These are phyloP conservation scores for Hypholoma sublateritium DNA, from an alignment of 768 basidiomycete species.

Conservation along the genomic window DNA sequence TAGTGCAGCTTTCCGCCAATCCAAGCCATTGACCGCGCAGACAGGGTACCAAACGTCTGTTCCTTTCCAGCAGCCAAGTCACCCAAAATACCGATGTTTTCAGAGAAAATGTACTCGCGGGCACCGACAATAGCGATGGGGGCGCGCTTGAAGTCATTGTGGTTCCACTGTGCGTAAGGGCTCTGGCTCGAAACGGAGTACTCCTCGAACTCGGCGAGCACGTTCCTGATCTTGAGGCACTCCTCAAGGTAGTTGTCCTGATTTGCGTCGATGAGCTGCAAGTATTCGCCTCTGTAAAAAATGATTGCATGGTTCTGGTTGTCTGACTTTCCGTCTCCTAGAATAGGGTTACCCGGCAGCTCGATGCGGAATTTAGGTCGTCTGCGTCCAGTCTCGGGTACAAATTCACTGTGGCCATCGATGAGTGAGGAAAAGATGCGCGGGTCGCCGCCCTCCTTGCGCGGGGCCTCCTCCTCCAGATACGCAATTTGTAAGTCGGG, in stretches of 20 bases:
- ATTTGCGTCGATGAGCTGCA: constrained; percentile 99
- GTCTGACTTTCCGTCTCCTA: constrained; percentile 98
- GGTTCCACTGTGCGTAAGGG: constrained; percentile 89
- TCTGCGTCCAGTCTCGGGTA: constrained; percentile 83
- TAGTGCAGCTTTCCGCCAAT: constrained; percentile 99
- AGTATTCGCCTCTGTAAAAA: constrained; percentile 98
- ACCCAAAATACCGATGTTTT: constrained; percentile 98
- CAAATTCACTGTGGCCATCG: constrained; percentile 96
- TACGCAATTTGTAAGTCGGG: constrained; percentile 99
- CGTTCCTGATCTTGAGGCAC: constrained; percentile 97
- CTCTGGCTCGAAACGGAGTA: constrained; percentile 81
- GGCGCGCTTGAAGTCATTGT: constrained; percentile 82
- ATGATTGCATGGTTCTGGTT: constrained; percentile 99
- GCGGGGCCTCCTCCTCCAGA: constrained; percentile 91
- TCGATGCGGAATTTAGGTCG: constrained; percentile 98
- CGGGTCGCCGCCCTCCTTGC: constrained; percentile 94
- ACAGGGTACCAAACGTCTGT: constrained; percentile 97
- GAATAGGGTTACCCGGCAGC: constrained; percentile 97
- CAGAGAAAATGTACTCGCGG: constrained; percentile 99
- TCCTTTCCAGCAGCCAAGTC: constrained; percentile 99
- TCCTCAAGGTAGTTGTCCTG: constrained; percentile 99
- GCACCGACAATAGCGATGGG: constrained; percentile 98
- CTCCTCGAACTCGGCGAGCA: constrained; percentile 98
- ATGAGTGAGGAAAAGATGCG: constrained; percentile 95
- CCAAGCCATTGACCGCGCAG: constrained; percentile 95